A percentile compares a stretch with the other conserved stretches of the same genome.
Conservation (phyloP, 805 yeast genomes). For the Ogataea populi-albae region DNA sequence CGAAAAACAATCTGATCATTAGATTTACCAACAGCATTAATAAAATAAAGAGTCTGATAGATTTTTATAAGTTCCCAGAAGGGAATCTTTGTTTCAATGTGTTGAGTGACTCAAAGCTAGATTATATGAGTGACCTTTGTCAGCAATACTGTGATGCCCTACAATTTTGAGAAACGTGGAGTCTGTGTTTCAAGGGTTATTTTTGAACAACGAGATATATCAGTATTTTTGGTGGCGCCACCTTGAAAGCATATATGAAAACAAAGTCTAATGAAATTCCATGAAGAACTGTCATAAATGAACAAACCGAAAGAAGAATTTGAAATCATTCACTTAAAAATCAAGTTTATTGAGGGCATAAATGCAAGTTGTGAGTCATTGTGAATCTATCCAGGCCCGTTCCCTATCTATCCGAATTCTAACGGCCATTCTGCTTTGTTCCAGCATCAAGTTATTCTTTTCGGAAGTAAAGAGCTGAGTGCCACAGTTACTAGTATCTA, state of each 20-base stretch:
- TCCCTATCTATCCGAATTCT: conserved; percentile 36
- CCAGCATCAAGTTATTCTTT: conserved; percentile 27
- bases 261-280: no score
- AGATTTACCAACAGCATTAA: conserved; percentile 33
- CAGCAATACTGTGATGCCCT: conserved; percentile 40
- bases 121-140: conserved; percentile 36
- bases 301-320: no score
- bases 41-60: conserved; percentile 33
- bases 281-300: no score
- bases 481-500: conserved; percentile 11
- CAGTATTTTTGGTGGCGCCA: no score
- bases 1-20: conserved; percentile 26
- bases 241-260: no score
- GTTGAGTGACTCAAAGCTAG: conserved; percentile 35
- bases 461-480: conserved; percentile 21
- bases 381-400: conserved; percentile 11
- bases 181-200: no score
- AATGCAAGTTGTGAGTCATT: conserved; percentile 5
- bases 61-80: conserved; percentile 33
- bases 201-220: no score
- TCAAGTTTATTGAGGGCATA: no score
- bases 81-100: conserved; percentile 38
- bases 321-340: no score
- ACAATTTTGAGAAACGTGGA: conserved; percentile 35
- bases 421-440: conserved; percentile 34